These are phyloP conservation scores for Paspalum notatum DNA, from an alignment of 176 grass and related monocot genomes.

Conservation along the genomic window DNA sequence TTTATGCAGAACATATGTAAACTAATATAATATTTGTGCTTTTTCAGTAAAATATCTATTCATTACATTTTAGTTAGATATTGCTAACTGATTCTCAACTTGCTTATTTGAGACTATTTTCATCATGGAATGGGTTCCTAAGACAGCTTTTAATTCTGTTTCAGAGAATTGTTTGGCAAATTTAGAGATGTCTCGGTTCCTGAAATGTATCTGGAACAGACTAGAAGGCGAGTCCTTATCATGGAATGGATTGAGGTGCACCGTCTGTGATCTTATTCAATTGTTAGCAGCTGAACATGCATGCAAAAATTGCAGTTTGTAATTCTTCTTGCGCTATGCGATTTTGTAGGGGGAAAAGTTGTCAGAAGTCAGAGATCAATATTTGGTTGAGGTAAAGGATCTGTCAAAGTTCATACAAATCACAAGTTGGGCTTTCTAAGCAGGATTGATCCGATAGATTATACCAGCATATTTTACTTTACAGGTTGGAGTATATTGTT, in stretches of 20 bases:
- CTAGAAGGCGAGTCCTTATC: constrained; percentile 67
- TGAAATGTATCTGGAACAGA: constrained; percentile 88
- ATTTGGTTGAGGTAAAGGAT: constrained; percentile 83
- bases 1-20: too few species aligned
- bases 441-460: constrained; percentile 30
- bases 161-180: constrained; percentile 87
- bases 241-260: constrained; percentile 99
- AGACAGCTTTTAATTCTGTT: constrained; percentile 22
- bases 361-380: constrained; percentile 86
- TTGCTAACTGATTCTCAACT: neutral
- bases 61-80: neutral
- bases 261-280: constrained; percentile 36
- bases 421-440: neutral
- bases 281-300: constrained; percentile 15
- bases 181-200: constrained; percentile 84
- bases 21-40: neutral
- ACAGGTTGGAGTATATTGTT: constrained; percentile 98
- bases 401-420: constrained; percentile 21
- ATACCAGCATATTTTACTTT: constrained; percentile 29
- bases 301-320: constrained; percentile 5
- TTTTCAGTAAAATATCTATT: constrained; percentile 3
- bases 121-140: neutral
- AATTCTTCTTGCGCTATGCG: constrained; percentile 8
- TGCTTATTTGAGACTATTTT: neutral
- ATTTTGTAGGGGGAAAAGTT: constrained; percentile 69